These are phyloP conservation scores for Euphorbia tirucalli DNA, from an alignment of 345 rosid species.

Conservation along the genomic window DNA sequence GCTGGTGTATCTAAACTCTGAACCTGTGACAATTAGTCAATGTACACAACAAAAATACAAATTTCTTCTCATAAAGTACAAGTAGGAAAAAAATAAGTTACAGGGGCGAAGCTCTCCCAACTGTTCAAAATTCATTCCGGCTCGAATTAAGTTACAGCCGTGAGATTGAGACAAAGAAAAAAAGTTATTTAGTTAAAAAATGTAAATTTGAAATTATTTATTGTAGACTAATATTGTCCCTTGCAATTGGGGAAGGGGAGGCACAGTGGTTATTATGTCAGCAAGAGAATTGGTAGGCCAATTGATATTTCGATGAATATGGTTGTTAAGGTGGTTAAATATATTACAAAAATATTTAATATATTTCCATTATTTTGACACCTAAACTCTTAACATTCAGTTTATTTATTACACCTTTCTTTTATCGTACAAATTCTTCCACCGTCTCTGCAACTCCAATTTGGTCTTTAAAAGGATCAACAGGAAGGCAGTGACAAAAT, in stretches of 20 bases:
- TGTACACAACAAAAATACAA: too few relatives aligned
- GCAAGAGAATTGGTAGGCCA: background rate
- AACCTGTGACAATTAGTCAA: too few relatives aligned
- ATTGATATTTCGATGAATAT: background rate
- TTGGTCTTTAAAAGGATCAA: background rate
- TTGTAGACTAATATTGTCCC: too few relatives aligned
- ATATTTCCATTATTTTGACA: background rate
- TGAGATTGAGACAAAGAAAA: too few relatives aligned
- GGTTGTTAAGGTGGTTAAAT: background rate
- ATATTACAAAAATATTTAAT: background rate
- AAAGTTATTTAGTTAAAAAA: too few relatives aligned
- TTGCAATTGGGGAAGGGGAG: too few relatives aligned
- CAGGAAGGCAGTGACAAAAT: background rate
- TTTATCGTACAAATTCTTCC: background rate
- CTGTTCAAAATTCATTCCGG: too few relatives aligned
- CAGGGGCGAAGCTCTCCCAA: too few relatives aligned
- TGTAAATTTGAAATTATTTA: background rate
- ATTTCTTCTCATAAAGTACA: too few relatives aligned
- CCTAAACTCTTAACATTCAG: background rate
- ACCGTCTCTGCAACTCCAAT: conserved; percentile 11
- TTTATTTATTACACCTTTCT: background rate
- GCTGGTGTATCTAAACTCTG: too few relatives aligned
- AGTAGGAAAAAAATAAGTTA: too few relatives aligned
- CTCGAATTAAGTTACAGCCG: too few relatives aligned
- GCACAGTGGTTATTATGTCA: background rate